Conservation (phyloP, 2,329 filamentous ascomycete genomes). For the Elsinoe australis region DNA sequence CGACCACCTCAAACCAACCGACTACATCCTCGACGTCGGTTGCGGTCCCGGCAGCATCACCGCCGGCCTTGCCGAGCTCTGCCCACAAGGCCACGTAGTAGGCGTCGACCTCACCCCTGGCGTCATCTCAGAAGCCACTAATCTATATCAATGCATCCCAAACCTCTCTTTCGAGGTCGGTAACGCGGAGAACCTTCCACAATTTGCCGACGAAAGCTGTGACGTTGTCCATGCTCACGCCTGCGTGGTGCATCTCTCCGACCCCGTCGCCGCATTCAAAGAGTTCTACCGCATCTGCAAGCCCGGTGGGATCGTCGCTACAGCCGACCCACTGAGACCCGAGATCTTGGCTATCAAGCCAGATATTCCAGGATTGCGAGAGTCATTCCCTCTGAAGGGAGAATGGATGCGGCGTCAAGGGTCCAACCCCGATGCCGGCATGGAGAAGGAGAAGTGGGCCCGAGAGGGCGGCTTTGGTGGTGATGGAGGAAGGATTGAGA, state of each 20-base stretch:
- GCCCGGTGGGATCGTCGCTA: constrained; percentile 47
- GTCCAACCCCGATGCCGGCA: constrained; percentile 20
- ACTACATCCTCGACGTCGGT: constrained; percentile 39
- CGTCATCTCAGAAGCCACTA: constrained; percentile 23
- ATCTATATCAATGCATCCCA: constrained; percentile 28
- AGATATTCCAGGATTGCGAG: constrained; percentile 14
- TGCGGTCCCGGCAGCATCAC: constrained; percentile 45
- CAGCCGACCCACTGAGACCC: constrained; percentile 33
- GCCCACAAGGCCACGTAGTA: constrained; percentile 39
- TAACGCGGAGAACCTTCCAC: constrained; percentile 35
- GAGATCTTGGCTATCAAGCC: constrained; percentile 19
- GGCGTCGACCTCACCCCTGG: constrained; percentile 38
- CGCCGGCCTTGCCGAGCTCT: constrained; percentile 36
- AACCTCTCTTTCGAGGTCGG: constrained; percentile 32
- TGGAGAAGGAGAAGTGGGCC: constrained; percentile 21
- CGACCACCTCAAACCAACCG: neutral
- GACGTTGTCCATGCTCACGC: constrained; percentile 56
- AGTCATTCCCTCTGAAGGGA: constrained; percentile 12
- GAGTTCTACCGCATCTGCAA: constrained; percentile 51
- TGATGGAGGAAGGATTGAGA: constrained; percentile 29
- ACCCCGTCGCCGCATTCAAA: constrained; percentile 43
- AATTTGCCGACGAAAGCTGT: constrained; percentile 43
- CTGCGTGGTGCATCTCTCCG: constrained; percentile 49
- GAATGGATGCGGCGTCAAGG: constrained; percentile 18
- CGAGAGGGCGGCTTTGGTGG: constrained; percentile 22